These are phyloP conservation scores for Dryas drummondii DNA, from an alignment of 306 rosid species.

Conservation along the genomic window DNA sequence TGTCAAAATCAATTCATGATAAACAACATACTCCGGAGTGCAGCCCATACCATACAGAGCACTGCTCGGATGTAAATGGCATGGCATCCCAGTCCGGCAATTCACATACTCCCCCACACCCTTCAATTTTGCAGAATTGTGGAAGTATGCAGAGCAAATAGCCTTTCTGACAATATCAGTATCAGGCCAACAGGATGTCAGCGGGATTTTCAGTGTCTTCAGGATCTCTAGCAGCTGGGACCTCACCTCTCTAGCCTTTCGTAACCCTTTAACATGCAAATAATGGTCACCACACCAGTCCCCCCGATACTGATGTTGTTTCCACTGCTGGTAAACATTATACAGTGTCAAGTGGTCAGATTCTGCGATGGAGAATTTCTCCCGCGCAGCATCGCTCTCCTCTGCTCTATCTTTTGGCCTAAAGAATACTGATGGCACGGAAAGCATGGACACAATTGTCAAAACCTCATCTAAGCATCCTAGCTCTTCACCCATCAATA, in stretches of 20 bases:
- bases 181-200: slow-evolving; percentile 75
- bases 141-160: slow-evolving; percentile 93
- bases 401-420: slow-evolving; percentile 94
- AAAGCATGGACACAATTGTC: slow-evolving; percentile 96
- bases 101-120: slow-evolving; percentile 97
- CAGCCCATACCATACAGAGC: slow-evolving; percentile 98
- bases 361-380: slow-evolving; percentile 84
- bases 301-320: slow-evolving; percentile 91
- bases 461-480: slow-evolving; percentile 85
- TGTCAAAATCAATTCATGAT: slow-evolving; percentile 83
- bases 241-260: slow-evolving; percentile 94
- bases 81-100: slow-evolving; percentile 83
- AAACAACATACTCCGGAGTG: slow-evolving; percentile 87
- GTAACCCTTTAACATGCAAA: slow-evolving; percentile 87
- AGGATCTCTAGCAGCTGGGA: slow-evolving; percentile 90
- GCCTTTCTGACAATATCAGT: slow-evolving; percentile 90
- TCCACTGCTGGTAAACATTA: slow-evolving; percentile 96
- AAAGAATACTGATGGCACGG: slow-evolving; percentile 95
- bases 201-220: slow-evolving; percentile 77
- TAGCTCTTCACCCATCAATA: slow-evolving; percentile 78
- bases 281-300: slow-evolving; percentile 98
- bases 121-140: slow-evolving; percentile 83
- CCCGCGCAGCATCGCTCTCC: slow-evolving; percentile 99
- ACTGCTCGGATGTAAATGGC: slow-evolving; percentile 96
- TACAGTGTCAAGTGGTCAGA: slow-evolving; percentile 89